Percentiles rank a stretch among this genome's conserved stretches.
phyloP scores from a whole-genome alignment of 208 protist genomes.

The Lotmaria passim region DNA sequence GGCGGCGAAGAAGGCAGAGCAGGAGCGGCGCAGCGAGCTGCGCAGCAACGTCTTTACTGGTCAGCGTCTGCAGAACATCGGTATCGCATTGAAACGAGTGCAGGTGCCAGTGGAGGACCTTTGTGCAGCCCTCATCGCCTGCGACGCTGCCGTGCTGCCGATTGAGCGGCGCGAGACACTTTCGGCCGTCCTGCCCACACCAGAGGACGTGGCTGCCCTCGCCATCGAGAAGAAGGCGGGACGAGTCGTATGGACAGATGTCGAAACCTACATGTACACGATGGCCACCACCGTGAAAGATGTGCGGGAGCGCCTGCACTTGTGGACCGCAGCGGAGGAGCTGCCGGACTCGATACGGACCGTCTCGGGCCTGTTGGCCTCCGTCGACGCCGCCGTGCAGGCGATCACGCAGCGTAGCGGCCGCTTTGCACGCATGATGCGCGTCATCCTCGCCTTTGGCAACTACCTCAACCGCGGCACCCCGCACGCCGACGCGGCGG shows the following conservation, averaged over 20 bases:
- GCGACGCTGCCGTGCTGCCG: conserved; percentile 48
- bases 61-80: conserved; percentile 80
- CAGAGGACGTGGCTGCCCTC: conserved; percentile 59
- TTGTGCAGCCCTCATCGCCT: conserved; percentile 59
- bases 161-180: conserved; percentile 57
- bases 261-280: conserved; percentile 67
- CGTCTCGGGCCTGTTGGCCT: conserved; percentile 42
- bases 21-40: conserved; percentile 33
- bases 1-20: conserved; percentile 19
- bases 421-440: conserved; percentile 62
- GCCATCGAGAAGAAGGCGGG: conserved; percentile 45
- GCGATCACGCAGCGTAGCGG: conserved; percentile 53
- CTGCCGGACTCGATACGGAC: conserved; percentile 50
- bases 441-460: conserved; percentile 55
- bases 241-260: conserved; percentile 55
- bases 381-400: conserved; percentile 56
- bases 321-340: conserved; percentile 63
- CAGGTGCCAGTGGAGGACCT: conserved; percentile 51
- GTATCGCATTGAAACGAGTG: conserved; percentile 72
- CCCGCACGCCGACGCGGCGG: conserved; percentile 59
- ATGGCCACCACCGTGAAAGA: conserved; percentile 60
- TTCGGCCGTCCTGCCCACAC: conserved; percentile 46
- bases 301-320: conserved; percentile 69
- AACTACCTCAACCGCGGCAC: conserved; percentile 82
- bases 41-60: conserved; percentile 58